Evolutionary conservation across 2,329 filamentous ascomycete genomes (phyloP), one percentile per base, ranked within the genome.

Genomic region (Capronia coronata): DNA sequence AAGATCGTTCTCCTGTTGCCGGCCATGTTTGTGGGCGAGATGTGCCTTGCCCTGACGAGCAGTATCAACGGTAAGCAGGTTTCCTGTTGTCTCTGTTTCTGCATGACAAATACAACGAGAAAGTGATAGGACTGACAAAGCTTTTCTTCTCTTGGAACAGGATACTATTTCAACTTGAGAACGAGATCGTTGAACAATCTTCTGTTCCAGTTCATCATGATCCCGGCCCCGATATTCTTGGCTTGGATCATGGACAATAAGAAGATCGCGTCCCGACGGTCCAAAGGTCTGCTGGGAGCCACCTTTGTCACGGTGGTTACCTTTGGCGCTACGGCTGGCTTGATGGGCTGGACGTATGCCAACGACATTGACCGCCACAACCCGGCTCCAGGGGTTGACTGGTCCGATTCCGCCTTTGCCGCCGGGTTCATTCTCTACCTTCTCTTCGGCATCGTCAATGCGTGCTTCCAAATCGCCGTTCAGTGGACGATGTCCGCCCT

Each of bases 211-310:
- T 48, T 58, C 32, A 58, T 59, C 48, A 47, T 49, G 55, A 52
- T 58, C 21, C 49, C 49, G 8, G 39, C 40, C 25, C 46, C 55
- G 1, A 18, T 53, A 2, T 14, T 46, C 4, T 38, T 59, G 14
- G 62, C 63, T 1, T 66, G 60, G 40, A 18, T 65, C 2, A 61
- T 62, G 9, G 65, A 67, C 43, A 62, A 49, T 25, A 52, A 58
- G 5, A 51, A 63, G 27, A 52, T 56, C 34, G 53, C 51, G 22
- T 54, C 49, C 8, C 51, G 57, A 18, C 46, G 52, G 7, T 18
- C 38, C 13, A 41, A 51, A n/a, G 57, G 54, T 10, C 44, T 57
- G 16, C 38, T 56, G 9, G 56, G 54, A 29, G 47, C 44, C 8
- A 21, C 42, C 18, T 42, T 57, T 13, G 49, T 53, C 19, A 48